Conservation (phyloP, 2,329 filamentous ascomycete species). For the Phialemonium atrogriseum region DNA sequence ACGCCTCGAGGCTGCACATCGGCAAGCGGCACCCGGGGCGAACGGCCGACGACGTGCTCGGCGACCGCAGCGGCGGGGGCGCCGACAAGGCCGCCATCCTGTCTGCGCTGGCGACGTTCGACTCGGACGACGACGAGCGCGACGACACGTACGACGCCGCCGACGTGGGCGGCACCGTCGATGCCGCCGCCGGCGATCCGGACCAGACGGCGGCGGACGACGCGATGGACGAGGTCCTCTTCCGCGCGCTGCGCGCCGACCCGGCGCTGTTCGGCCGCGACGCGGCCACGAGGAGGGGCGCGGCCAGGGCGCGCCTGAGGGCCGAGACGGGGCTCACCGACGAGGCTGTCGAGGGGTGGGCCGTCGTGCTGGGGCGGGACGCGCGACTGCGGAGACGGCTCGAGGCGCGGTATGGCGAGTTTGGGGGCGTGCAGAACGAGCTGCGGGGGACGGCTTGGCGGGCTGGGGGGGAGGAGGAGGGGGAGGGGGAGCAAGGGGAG, state of each 20-base stretch:
- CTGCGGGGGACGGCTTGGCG: constrained; percentile 60
- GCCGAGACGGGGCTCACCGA: constrained; percentile 82
- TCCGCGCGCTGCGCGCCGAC: constrained; percentile 59
- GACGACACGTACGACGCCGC: constrained; percentile 94
- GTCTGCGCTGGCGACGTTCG: constrained; percentile 79
- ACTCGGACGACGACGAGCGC: constrained; percentile 90
- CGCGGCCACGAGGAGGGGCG: constrained; percentile 57
- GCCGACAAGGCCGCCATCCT: constrained; percentile 75
- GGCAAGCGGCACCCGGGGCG: constrained; percentile 58
- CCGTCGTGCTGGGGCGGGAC: constrained; percentile 71
- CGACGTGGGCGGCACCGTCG: constrained; percentile 85
- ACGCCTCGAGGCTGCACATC: constrained; percentile 63
- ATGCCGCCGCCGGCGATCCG: constrained; percentile 68
- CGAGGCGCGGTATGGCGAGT: constrained; percentile 61
- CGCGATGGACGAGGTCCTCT: constrained; percentile 61
- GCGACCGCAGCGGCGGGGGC: constrained; percentile 54
- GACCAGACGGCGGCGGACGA: constrained; percentile 48
- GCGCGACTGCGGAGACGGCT: constrained; percentile 59
- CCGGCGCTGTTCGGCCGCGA: constrained; percentile 64
- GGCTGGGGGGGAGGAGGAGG: constrained; percentile 44
- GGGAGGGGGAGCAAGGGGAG: constrained; percentile 41
- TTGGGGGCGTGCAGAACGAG: constrained; percentile 57
- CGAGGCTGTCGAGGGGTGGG: constrained; percentile 92
- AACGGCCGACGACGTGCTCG: constrained; percentile 65
- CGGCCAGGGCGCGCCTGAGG: constrained; percentile 55